Percentiles rank a stretch among this genome's conserved stretches.
These are phyloP conservation scores for Claviceps pusilla DNA, from an alignment of 2,329 filamentous ascomycete species.

Conservation along the genomic window DNA sequence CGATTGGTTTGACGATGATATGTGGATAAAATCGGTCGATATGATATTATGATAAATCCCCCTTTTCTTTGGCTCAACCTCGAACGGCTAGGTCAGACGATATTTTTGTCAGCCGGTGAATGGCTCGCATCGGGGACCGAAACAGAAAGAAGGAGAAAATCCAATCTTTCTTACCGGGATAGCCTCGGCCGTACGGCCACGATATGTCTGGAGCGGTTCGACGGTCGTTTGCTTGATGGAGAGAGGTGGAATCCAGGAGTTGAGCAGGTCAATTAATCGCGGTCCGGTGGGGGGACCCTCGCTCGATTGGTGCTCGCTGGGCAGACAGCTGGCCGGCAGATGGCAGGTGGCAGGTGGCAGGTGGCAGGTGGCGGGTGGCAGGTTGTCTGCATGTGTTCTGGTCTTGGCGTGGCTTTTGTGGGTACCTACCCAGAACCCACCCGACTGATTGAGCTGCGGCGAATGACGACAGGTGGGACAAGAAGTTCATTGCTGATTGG, in stretches of 20 bases:
- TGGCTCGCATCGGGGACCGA: neutral
- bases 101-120: neutral
- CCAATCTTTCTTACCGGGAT: neutral
- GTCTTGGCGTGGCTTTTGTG: neutral
- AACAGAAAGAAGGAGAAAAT: neutral
- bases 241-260: neutral
- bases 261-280: neutral
- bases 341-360: neutral
- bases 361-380: neutral
- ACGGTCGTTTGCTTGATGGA: neutral
- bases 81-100: neutral
- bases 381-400: too few relatives aligned
- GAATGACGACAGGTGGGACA: neutral
- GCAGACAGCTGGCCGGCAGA: neutral
- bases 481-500: neutral
- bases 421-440: neutral
- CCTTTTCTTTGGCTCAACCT: neutral
- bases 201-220: neutral
- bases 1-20: neutral
- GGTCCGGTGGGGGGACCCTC: neutral
- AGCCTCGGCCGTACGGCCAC: constrained; percentile 5
- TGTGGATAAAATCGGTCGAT: neutral
- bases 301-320: neutral
- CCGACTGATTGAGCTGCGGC: neutral
- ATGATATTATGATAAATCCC: neutral